phyloP scores from a whole-genome alignment of 2,329 filamentous ascomycete genomes.

The Diplodia intermedia region DNA sequence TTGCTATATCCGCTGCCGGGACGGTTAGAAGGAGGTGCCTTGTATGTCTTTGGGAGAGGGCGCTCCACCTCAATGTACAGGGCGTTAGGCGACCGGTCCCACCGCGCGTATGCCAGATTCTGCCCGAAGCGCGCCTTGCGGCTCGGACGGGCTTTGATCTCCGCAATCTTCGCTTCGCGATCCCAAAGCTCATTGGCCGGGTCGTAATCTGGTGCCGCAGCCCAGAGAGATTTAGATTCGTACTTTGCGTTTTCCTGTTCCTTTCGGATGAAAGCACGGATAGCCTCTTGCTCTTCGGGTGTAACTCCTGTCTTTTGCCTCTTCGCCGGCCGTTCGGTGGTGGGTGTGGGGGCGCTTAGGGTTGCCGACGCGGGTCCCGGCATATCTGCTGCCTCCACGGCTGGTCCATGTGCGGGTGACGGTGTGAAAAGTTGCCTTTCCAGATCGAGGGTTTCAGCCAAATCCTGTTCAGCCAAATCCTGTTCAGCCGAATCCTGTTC shows the following conservation, averaged over 20 bases:
- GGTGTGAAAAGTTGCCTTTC: not conserved
- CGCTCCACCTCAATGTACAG: slow-evolving; percentile 15
- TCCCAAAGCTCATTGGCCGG: slow-evolving; percentile 5
- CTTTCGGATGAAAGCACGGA: slow-evolving; percentile 5
- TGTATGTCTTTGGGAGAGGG: slow-evolving; percentile 7
- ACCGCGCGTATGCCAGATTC: slow-evolving; percentile 1
- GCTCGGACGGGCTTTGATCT: slow-evolving; percentile 25
- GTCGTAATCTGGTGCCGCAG: slow-evolving; percentile 13
- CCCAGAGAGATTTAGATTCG: not conserved
- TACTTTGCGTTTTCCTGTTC: slow-evolving; percentile 6
- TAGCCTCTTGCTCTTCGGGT: slow-evolving; percentile 8
- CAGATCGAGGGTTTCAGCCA: not conserved
- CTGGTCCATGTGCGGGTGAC: not conserved
- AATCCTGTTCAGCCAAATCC: too few species aligned
- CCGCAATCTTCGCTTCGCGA: slow-evolving; percentile 25
- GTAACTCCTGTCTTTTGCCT: slow-evolving; percentile 1
- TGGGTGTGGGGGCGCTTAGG: not conserved
- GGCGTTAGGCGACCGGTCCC: not conserved
- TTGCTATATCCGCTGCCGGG: slow-evolving; percentile 1
- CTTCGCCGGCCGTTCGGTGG: not conserved
- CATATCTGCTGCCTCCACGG: not conserved
- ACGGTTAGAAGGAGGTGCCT: not conserved
- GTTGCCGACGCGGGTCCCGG: not conserved
- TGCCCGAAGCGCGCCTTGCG: slow-evolving; percentile 13
- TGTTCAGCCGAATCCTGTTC: too few species aligned